phyloP scores from a whole-genome alignment of 202 grass and related monocot genomes.

The Hordeum pubiflorum region DNA sequence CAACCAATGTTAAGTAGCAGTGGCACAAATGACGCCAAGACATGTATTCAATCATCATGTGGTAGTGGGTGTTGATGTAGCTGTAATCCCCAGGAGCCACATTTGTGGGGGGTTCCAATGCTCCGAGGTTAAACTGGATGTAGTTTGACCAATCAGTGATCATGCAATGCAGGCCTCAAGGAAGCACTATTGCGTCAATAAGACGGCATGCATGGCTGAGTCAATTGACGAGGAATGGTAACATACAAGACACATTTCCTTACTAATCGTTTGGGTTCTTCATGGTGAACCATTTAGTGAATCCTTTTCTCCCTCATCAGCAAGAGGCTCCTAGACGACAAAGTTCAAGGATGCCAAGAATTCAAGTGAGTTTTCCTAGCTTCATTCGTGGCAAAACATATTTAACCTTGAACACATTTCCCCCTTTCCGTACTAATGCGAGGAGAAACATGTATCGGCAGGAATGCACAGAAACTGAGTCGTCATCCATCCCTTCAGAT shows the following conservation, averaged over 20 bases:
- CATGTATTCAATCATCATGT: not conserved
- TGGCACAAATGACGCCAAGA: not conserved
- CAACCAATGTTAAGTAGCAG: not conserved
- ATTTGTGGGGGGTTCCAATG: not conserved
- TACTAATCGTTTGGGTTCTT: not conserved
- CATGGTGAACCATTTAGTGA: constrained; percentile 3
- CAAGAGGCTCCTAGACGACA: constrained; percentile 66
- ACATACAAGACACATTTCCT: not conserved
- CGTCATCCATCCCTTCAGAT: constrained; percentile 82
- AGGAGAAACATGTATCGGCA: constrained; percentile 28
- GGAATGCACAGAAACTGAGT: constrained; percentile 93
- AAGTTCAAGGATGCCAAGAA: constrained; percentile 60
- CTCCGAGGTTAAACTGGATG: not conserved
- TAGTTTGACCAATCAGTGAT: not conserved
- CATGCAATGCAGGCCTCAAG: constrained; percentile 60
- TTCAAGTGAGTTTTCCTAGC: constrained; percentile 65
- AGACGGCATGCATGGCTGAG: constrained; percentile 45
- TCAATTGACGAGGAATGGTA: constrained; percentile 87
- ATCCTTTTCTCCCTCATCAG: constrained; percentile 29
- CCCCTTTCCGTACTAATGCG: constrained; percentile 5
- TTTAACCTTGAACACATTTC: not conserved
- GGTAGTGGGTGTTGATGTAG: not conserved
- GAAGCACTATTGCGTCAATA: constrained; percentile 88
- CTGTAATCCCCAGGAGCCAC: not conserved
- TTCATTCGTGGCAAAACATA: constrained; percentile 10